phyloP scores from a whole-genome alignment of 2,329 filamentous ascomycete species.

The Emergomyces pasteurianus region DNA sequence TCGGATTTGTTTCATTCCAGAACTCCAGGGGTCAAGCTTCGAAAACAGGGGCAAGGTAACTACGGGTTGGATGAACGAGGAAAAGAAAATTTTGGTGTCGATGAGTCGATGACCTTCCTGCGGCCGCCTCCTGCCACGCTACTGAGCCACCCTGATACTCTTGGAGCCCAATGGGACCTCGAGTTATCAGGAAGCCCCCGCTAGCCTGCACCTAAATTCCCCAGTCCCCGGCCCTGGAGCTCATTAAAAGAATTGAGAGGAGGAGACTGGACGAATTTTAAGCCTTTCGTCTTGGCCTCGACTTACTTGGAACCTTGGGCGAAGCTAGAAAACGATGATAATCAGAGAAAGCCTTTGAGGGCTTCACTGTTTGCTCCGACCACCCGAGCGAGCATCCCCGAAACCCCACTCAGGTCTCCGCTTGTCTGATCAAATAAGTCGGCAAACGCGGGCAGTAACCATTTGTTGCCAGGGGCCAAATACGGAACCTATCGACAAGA shows the following conservation, averaged over 20 bases:
- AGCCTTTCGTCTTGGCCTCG: background rate
- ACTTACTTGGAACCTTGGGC: background rate
- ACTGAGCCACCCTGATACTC: background rate
- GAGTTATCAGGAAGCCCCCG: background rate
- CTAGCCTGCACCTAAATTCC: background rate
- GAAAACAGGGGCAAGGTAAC: background rate
- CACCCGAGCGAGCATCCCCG: too few species aligned
- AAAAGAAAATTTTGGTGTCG: background rate
- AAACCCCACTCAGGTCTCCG: background rate
- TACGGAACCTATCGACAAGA: background rate
- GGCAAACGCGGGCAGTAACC: background rate
- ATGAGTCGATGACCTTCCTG: background rate
- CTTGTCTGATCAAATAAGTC: background rate
- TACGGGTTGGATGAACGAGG: too few species aligned
- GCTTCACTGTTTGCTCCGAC: background rate
- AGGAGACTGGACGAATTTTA: background rate
- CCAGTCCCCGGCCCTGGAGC: background rate
- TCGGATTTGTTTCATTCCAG: background rate
- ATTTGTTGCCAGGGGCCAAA: background rate
- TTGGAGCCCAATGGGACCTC: background rate
- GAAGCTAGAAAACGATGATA: background rate
- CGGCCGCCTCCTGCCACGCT: background rate
- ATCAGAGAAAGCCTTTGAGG: background rate
- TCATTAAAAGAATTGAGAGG: background rate
- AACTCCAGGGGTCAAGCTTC: background rate